These are phyloP conservation scores for Ogataea zsoltii DNA, from an alignment of 805 yeast species.

Conservation along the genomic window DNA sequence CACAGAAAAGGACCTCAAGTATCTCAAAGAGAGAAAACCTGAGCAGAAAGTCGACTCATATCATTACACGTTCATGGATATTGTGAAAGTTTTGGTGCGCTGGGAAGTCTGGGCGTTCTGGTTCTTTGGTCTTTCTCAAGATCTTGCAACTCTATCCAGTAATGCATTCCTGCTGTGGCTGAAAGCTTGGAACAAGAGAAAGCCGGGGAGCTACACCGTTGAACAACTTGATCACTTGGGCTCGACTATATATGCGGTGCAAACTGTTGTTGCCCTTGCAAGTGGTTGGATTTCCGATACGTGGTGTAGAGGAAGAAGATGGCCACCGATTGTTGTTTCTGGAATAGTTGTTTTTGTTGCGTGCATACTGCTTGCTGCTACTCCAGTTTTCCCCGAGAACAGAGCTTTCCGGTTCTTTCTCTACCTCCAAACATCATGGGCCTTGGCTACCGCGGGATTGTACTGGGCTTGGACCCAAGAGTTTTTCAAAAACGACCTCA, in stretches of 20 bases:
- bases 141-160: slow-evolving; percentile 11
- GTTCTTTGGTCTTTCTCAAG: slow-evolving; percentile 17
- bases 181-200: slow-evolving; percentile 15
- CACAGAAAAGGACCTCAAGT: slow-evolving; percentile 11
- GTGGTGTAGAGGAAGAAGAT: slow-evolving; percentile 10
- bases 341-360: slow-evolving; percentile 10
- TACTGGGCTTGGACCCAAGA: slow-evolving; percentile 19
- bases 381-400: slow-evolving; percentile 5
- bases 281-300: slow-evolving; percentile 18
- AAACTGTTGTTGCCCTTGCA: slow-evolving; percentile 8
- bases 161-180: slow-evolving; percentile 13
- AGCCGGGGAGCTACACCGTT: slow-evolving; percentile 9
- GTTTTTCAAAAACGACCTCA: slow-evolving; percentile 8
- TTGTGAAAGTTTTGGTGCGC: slow-evolving; percentile 2
- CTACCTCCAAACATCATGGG: slow-evolving; percentile 13
- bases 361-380: slow-evolving; percentile 6
- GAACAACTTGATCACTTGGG: slow-evolving; percentile 11
- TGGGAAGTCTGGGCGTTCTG: slow-evolving; percentile 19
- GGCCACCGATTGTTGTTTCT: slow-evolving; percentile 13
- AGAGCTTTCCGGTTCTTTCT: slow-evolving; percentile 14
- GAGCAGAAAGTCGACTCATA: slow-evolving; percentile 11
- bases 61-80: slow-evolving; percentile 7
- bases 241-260: slow-evolving; percentile 14
- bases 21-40: slow-evolving; percentile 13
- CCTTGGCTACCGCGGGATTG: slow-evolving; percentile 14